Percentiles rank a stretch among this genome's conserved stretches.
Evolutionary conservation across 768 basidiomycete species (phyloP).

Genomic region (Trametes villosa): DNA sequence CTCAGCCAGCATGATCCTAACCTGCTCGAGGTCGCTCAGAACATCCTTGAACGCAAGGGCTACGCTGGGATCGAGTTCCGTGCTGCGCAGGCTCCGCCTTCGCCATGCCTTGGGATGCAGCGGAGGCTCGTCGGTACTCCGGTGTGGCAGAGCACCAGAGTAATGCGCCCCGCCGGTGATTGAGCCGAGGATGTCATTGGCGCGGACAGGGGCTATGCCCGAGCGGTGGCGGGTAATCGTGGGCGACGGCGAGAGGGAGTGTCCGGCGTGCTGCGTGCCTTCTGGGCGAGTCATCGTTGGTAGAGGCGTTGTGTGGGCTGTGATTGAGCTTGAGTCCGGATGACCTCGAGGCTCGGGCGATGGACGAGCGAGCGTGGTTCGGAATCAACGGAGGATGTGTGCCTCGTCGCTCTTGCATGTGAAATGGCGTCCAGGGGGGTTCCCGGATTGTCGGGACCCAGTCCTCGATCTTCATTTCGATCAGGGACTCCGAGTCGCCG

Average conservation of each 20-base stretch:
- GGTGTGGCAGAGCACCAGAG: constrained; percentile 43
- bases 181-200: constrained; percentile 56
- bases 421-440: too few relatives aligned
- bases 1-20: constrained; percentile 12
- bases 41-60: constrained; percentile 46
- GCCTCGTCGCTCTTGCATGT: too few relatives aligned
- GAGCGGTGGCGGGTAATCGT: constrained; percentile 19
- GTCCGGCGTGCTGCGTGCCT: neutral
- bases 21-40: constrained; percentile 59
- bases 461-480: too few relatives aligned
- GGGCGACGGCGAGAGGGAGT: constrained; percentile 8
- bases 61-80: constrained; percentile 19
- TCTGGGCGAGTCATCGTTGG: too few relatives aligned
- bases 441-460: too few relatives aligned
- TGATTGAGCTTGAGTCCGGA: too few relatives aligned
- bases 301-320: too few relatives aligned
- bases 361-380: too few relatives aligned
- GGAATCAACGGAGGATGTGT: too few relatives aligned
- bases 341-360: too few relatives aligned
- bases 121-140: constrained; percentile 15
- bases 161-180: constrained; percentile 68
- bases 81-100: constrained; percentile 2
- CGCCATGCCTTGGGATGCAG: constrained; percentile 7
- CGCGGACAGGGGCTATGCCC: constrained; percentile 41
- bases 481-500: too few relatives aligned